Evolutionary conservation across 306 rosid genomes (phyloP), one percentile per base, ranked within the genome.

Genomic region (Acacia melanoxylon): DNA sequence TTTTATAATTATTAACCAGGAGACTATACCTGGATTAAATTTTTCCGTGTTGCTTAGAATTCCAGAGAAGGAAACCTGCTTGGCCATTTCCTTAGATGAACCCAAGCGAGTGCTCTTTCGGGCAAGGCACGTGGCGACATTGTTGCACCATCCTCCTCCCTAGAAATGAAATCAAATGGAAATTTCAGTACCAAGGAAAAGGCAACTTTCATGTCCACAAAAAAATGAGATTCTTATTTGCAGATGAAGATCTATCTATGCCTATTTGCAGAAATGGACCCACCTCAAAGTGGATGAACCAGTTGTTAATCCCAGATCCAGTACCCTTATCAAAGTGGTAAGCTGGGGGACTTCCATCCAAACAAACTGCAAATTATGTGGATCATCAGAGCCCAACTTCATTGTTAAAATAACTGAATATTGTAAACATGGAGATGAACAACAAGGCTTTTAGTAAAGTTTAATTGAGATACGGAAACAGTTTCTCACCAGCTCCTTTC

Each of bases 101-200:
- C 99, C 99, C 70, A 92, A 81, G 79, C 88, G 99, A 72, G 85
- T 82, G 49, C 46, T 91, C 88, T 85, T 91, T 19, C 98, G 99
- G n/a, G 49, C 49, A 62, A 90, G 97, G 85, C 99, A 95, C 51
- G 90, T 88, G 6, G 98, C 89, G 73, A 86, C 91, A 87, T 95
- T 91, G 87, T 93, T 90, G 88, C 99, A 95, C 99, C 99, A 95
- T 82, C 92, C 98, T 72, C 99, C 99, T 81, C 99, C 99, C 99
- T 95, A 46, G 6, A 76, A 83, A 72, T 45, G 68, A 81, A 81
- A 72, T 41, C 13, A 72, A 82, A 82, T 49, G 61, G 15, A 83
- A 65, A 61, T 40, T 72, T 37, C 70, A 83, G 42, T 45, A 22
- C 10, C 74, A 75, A 48, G 49, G 40, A 44, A 76, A 62, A 37